A percentile compares a stretch with the other conserved stretches of the same genome.
phyloP scores from a whole-genome alignment of 805 yeast genomes.

The Pichia sporocuriosa region DNA sequence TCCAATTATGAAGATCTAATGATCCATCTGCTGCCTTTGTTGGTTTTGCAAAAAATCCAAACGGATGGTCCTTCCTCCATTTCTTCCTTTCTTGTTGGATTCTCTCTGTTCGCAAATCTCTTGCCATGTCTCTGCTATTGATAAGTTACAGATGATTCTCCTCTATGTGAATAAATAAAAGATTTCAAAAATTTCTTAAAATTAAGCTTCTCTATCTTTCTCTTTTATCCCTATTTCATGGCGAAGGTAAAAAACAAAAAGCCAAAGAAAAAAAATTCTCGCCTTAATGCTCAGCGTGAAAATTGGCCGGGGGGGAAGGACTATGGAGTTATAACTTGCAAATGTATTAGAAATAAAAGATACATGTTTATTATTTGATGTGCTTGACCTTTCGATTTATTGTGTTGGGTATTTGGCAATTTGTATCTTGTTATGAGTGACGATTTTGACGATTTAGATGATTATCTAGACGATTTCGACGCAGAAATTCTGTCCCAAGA shows the following conservation, averaged over 20 bases:
- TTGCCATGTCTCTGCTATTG: constrained; percentile 14
- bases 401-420: too few relatives aligned
- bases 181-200: background rate
- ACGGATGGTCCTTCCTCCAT: constrained; percentile 98
- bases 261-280: too few relatives aligned
- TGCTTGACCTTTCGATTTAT: too few relatives aligned
- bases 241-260: too few relatives aligned
- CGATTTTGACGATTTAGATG: constrained; percentile 77
- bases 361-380: too few relatives aligned
- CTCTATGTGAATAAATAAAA: background rate
- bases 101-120: constrained; percentile 60
- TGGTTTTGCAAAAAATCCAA: constrained; percentile 95
- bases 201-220: too few relatives aligned
- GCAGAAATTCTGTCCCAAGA: constrained; percentile 60
- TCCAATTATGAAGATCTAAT: constrained; percentile 81
- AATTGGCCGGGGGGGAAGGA: too few relatives aligned
- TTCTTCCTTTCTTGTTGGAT: constrained; percentile 92
- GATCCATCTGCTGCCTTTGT: constrained; percentile 72
- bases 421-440: constrained; percentile 24
- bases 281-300: too few relatives aligned
- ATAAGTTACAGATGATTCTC: background rate
- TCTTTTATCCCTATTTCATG: too few relatives aligned
- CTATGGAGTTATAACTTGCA: too few relatives aligned
- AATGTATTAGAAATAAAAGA: too few relatives aligned
- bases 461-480: constrained; percentile 77